These are phyloP conservation scores for Sherardia arvensis DNA, from an alignment of 257 asterid genomes.

Conservation along the genomic window DNA sequence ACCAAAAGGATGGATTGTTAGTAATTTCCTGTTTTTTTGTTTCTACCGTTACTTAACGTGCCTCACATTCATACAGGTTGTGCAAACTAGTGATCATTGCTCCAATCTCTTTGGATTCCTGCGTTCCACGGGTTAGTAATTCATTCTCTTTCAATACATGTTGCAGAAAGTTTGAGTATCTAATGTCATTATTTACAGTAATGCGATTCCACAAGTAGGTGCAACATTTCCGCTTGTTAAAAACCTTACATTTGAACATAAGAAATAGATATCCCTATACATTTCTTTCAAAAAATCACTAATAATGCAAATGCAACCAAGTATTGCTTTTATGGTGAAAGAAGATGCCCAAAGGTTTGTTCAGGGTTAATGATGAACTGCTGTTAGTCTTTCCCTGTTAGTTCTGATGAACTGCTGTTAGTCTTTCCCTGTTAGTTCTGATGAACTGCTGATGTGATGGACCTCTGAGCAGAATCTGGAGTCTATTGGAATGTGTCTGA, in stretches of 20 bases:
- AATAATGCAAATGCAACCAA: too few species aligned
- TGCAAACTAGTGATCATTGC: constrained; percentile 74
- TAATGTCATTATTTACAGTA: background rate
- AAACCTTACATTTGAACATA: background rate
- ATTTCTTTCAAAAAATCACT: too few species aligned
- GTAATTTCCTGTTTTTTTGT: background rate
- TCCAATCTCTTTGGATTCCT: constrained; percentile 52
- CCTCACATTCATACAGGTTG: constrained; percentile 39
- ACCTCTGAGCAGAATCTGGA: background rate
- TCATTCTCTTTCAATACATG: background rate
- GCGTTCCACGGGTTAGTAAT: constrained; percentile 44
- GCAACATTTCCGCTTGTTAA: background rate
- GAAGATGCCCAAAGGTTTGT: background rate
- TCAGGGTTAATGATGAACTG: too few species aligned
- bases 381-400: too few species aligned
- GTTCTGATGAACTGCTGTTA: too few species aligned
- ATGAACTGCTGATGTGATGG: too few species aligned
- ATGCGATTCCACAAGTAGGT: background rate
- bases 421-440: too few species aligned
- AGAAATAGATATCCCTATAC: background rate
- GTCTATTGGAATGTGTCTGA: background rate
- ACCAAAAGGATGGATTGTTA: background rate
- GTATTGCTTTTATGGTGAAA: too few species aligned
- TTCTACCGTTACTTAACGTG: background rate
- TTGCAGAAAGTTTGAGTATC: background rate